A percentile compares a stretch with the other conserved stretches of the same genome.
Conservation (phyloP, 345 rosid genomes). For the Moricandia arvensis region DNA sequence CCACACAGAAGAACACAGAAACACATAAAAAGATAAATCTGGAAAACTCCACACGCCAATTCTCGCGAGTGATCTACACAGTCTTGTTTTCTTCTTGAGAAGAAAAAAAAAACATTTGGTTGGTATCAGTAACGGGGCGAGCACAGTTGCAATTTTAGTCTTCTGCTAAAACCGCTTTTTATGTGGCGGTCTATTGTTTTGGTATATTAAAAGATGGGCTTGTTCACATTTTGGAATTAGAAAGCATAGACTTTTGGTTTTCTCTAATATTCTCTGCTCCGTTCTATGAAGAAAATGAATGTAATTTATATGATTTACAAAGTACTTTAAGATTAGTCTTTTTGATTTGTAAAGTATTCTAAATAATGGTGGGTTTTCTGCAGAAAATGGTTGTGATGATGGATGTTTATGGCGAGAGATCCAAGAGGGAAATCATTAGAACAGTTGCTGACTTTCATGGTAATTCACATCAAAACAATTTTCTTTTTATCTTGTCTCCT, state of each 20-base stretch:
- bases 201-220: background rate
- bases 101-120: background rate
- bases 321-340: background rate
- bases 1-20: background rate
- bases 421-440: slow-evolving; percentile 52
- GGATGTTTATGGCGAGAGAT: slow-evolving; percentile 49
- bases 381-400: slow-evolving; percentile 71
- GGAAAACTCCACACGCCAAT: background rate
- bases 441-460: slow-evolving; percentile 53
- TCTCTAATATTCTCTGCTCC: background rate
- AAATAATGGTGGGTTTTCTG: background rate
- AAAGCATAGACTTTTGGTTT: background rate
- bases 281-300: slow-evolving; percentile 9
- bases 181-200: background rate
- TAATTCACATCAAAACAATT: slow-evolving; percentile 3
- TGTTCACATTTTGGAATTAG: slow-evolving; percentile 1
- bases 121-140: background rate
- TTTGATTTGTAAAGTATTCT: background rate
- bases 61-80: slow-evolving; percentile 13
- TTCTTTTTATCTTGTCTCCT: background rate
- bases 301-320: background rate
- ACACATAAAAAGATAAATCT: background rate
- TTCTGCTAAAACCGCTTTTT: background rate
- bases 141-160: background rate
- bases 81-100: background rate